Base-by-base conservation (phyloP, 2,329 filamentous ascomycete species). In the Fusarium austroafricanum region DNA sequence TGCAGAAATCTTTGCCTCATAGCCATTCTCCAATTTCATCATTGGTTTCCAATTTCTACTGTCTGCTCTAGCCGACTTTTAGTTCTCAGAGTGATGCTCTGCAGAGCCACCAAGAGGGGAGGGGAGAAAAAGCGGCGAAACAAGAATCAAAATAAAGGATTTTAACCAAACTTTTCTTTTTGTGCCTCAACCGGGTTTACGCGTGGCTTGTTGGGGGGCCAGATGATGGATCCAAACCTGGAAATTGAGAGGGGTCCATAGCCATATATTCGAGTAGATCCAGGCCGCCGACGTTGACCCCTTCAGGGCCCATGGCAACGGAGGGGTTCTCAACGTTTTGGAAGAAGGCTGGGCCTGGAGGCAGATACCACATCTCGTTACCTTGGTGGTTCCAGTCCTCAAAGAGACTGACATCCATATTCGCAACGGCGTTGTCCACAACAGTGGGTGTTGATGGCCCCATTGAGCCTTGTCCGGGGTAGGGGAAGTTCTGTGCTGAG, bases 231-330 rank as follows among this genome's bases (percentile, higher is more conserved):
- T 79, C 76, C 15, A 79, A 51, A 17, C 75, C 75, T 2, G 82
- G 78, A 44, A 82, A 83, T 38, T 81, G 79, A 35, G 76, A 75
- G 5, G 79, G 75, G 38, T 87, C 88, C 84, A 90, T 87, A 10
- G 87, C 85, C 87, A 90, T 90, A 67, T 88, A 90, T 73, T 91
- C 89, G 15, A 91, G 82, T 70, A 91, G 74, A 73, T 91, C 89
- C 31, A 90, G 81, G 1, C 89, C 89, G 11, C 88, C 88, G 4
- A 91, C 86, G 69, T 90, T 90, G 49, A 90, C 86, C 28, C 88
- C 88, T 68, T 90, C 88, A 10, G 88, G 86, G 4, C 88, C 90
- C 86, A 90, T 90, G 42, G 87, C 87, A 11, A 90, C 87, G 9
- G 83, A 83, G 33, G 83, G 83, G 65, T 87, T 87, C 61, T 86